Evolutionary conservation across 73 alveolate genomes (phyloP).

Genomic region (Paramecium pentaurelia): DNA sequence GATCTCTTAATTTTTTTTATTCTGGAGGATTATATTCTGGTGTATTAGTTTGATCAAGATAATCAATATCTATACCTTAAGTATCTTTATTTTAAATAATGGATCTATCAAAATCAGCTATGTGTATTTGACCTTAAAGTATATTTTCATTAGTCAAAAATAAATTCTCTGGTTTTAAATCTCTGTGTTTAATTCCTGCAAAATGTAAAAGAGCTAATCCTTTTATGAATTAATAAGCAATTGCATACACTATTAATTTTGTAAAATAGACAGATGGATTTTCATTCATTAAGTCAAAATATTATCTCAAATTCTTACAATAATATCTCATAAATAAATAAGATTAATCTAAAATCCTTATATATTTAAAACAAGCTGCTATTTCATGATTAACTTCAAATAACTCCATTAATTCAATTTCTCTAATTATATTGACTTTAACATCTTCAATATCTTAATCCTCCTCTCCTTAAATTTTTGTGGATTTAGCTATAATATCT

Average conservation of each 20-base stretch:
- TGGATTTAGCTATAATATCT: not conserved
- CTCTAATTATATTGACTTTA: not conserved
- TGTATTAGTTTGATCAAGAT: not conserved
- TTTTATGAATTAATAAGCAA: not conserved
- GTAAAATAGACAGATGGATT: not conserved
- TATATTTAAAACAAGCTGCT: not conserved
- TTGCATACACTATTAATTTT: not conserved
- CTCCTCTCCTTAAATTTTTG: not conserved
- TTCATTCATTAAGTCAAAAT: not conserved
- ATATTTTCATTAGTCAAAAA: slow-evolving; percentile 66
- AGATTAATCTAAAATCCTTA: not conserved
- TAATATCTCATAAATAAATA: not conserved
- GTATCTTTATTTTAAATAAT: not conserved
- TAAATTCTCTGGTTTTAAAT: slow-evolving; percentile 82
- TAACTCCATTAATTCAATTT: not conserved
- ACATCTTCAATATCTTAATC: not conserved
- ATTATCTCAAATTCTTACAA: not conserved
- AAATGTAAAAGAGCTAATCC: not conserved
- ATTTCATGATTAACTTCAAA: not conserved
- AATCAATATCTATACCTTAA: not conserved
- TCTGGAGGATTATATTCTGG: not conserved
- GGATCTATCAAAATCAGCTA: slow-evolving; percentile 12
- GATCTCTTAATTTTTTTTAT: not conserved
- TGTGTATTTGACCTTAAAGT: slow-evolving; percentile 36
- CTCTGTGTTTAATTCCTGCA: slow-evolving; percentile 66